These are phyloP conservation scores for Vanderwaltozyma tropicalis DNA, from an alignment of 805 yeast species.

Conservation along the genomic window DNA sequence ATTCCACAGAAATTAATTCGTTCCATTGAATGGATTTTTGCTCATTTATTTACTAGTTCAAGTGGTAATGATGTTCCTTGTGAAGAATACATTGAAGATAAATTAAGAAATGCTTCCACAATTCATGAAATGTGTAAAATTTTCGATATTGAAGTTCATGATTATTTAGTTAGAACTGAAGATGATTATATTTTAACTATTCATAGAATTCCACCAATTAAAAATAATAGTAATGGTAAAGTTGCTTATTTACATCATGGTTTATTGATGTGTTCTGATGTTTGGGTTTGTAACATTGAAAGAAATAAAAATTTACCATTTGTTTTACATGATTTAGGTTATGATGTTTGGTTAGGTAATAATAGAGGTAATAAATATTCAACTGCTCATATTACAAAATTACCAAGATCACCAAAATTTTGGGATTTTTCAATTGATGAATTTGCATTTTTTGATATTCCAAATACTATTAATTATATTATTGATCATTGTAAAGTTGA, in stretches of 20 bases:
- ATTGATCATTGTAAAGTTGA: constrained; percentile 38
- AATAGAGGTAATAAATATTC: constrained; percentile 91
- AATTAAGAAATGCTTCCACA: constrained; percentile 31
- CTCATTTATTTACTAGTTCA: not conserved
- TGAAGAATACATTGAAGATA: constrained; percentile 14
- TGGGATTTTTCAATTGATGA: constrained; percentile 93
- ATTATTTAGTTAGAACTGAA: constrained; percentile 63
- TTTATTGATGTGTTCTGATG: constrained; percentile 76
- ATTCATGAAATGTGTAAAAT: constrained; percentile 57
- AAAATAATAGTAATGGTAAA: constrained; percentile 26
- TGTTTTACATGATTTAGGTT: constrained; percentile 66
- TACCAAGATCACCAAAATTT: constrained; percentile 38
- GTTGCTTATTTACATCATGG: constrained; percentile 89
- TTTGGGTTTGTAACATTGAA: constrained; percentile 51
- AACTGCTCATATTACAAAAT: constrained; percentile 52
- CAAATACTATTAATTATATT: constrained; percentile 69
- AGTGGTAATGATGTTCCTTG: not conserved
- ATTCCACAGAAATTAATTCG: constrained; percentile 1
- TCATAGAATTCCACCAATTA: constrained; percentile 50
- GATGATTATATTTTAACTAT: constrained; percentile 71
- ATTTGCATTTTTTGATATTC: constrained; percentile 84
- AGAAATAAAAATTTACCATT: constrained; percentile 58
- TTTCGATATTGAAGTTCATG: constrained; percentile 64
- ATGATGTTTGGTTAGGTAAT: constrained; percentile 92
- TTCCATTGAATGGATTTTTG: not conserved